phyloP scores from a whole-genome alignment of 2,329 filamentous ascomycete genomes.

The Hysterium pulicare region DNA sequence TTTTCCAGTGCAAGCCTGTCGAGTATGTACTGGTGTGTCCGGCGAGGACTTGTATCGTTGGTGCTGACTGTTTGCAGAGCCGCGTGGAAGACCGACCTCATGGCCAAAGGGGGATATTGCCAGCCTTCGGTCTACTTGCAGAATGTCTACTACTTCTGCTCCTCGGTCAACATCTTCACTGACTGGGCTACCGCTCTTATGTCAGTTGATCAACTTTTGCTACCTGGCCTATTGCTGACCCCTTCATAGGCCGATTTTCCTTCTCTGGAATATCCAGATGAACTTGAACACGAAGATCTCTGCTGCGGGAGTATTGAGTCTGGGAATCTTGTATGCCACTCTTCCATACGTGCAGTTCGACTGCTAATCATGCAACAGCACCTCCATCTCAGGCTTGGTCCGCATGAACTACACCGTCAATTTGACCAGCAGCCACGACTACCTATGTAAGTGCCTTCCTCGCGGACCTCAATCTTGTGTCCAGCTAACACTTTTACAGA shows the following conservation, averaged over 20 bases:
- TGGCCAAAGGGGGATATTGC: constrained; percentile 23
- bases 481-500: constrained; percentile 6
- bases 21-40: constrained; percentile 15
- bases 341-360: too few species aligned
- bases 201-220: too few species aligned
- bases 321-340: too few species aligned
- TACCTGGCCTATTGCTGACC: not conserved
- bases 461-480: too few species aligned
- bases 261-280: constrained; percentile 25
- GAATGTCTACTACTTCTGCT: constrained; percentile 34
- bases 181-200: constrained; percentile 37
- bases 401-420: constrained; percentile 35
- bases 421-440: constrained; percentile 29
- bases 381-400: constrained; percentile 31
- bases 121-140: constrained; percentile 20
- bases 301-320: too few species aligned
- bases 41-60: too few species aligned
- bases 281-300: constrained; percentile 23
- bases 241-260: constrained; percentile 17
- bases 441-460: constrained; percentile 16
- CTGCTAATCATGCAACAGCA: constrained; percentile 6
- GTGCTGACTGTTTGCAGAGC: not conserved
- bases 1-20: constrained; percentile 35
- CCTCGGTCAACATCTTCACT: constrained; percentile 35
- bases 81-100: constrained; percentile 27